phyloP scores from a whole-genome alignment of 1,284 basidiomycete genomes.

The Ganoderma leucocontextum region DNA sequence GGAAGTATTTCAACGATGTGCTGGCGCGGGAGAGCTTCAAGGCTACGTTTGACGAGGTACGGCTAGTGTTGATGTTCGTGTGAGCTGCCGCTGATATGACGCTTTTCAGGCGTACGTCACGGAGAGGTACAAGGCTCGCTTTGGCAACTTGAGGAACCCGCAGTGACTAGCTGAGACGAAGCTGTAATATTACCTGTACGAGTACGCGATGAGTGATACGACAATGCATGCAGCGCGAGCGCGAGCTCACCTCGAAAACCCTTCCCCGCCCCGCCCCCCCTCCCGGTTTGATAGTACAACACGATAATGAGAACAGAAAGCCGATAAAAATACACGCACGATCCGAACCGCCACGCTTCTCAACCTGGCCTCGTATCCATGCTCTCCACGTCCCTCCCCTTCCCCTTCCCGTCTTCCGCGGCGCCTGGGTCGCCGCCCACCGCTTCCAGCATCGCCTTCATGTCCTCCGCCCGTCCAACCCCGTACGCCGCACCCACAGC shows the following conservation, averaged over 20 bases:
- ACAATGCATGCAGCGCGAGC: background rate
- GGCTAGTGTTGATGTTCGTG: background rate
- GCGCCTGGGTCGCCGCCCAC: constrained; percentile 3
- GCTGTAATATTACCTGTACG: background rate
- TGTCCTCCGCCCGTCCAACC: constrained; percentile 38
- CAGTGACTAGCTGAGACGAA: constrained; percentile 9
- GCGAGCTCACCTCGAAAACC: background rate
- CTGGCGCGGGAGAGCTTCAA: constrained; percentile 42
- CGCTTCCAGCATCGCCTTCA: constrained; percentile 38
- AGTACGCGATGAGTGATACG: background rate
- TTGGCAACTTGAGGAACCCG: constrained; percentile 14
- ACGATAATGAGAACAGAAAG: background rate
- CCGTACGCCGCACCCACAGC: constrained; percentile 35
- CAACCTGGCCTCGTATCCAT: constrained; percentile 27
- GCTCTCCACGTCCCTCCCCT: constrained; percentile 13
- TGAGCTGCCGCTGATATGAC: background rate
- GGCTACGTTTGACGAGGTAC: constrained; percentile 43
- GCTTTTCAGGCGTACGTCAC: constrained; percentile 19
- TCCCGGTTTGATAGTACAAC: background rate
- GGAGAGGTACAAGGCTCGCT: constrained; percentile 21
- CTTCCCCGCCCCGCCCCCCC: background rate
- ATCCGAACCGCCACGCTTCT: background rate
- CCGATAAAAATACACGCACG: background rate
- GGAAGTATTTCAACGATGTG: constrained; percentile 40
- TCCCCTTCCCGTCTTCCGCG: background rate